These are phyloP conservation scores for Fusarium solani-melongenae DNA, from an alignment of 2,329 filamentous ascomycete genomes.

Conservation along the genomic window DNA sequence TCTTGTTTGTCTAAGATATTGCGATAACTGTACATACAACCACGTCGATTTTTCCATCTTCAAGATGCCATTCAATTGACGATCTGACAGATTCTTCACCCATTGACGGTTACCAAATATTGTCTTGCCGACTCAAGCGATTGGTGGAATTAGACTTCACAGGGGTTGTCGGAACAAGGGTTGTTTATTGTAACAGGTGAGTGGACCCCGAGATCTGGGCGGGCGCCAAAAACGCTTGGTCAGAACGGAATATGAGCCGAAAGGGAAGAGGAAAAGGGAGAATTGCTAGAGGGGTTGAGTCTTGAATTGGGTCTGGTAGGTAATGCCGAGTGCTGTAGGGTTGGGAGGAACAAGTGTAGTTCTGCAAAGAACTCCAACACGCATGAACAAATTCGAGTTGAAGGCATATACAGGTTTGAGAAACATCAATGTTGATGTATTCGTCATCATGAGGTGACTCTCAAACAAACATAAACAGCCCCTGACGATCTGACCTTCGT, in stretches of 20 bases:
- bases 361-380: too few species aligned
- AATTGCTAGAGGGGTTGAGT: neutral
- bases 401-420: neutral
- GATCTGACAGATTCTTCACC: neutral
- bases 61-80: neutral
- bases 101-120: neutral
- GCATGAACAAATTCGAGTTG: too few species aligned
- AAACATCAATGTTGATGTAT: neutral
- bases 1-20: neutral
- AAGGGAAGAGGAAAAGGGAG: neutral
- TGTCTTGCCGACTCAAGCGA: slow-evolving; percentile 6
- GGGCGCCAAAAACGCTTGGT: slow-evolving; percentile 4
- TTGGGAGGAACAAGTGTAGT: neutral
- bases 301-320: neutral
- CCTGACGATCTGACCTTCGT: neutral
- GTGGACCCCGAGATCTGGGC: slow-evolving; percentile 30
- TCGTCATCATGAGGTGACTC: neutral
- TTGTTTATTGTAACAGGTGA: slow-evolving; percentile 38
- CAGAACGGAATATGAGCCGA: neutral
- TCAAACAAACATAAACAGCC: neutral
- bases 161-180: slow-evolving; percentile 22
- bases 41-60: neutral
- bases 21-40: neutral
- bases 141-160: slow-evolving; percentile 39
- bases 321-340: neutral